phyloP scores from a whole-genome alignment of 306 rosid genomes.

The Dryas drummondii region DNA sequence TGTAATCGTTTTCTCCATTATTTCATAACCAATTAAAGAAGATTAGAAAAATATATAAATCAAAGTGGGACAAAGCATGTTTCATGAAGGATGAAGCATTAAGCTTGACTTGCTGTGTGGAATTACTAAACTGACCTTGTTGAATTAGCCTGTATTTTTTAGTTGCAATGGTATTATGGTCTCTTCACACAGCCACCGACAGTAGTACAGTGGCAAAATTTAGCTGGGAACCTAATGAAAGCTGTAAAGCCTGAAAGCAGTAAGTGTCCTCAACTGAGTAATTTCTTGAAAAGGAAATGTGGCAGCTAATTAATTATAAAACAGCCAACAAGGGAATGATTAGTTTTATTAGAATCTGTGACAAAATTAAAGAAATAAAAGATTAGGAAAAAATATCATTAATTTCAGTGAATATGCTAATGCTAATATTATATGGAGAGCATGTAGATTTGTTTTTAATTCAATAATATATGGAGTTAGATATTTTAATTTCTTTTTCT shows the following conservation, averaged over 20 bases:
- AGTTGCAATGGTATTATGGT: background rate
- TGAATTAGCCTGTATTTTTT: background rate
- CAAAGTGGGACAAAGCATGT: background rate
- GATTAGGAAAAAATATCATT: no score
- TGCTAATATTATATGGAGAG: no score
- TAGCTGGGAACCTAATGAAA: background rate
- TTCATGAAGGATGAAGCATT: background rate
- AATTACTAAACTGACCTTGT: background rate
- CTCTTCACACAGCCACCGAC: constrained; percentile 12
- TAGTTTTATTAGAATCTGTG: no score
- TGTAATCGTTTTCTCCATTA: background rate
- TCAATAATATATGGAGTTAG: no score
- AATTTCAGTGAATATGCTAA: no score
- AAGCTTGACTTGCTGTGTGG: no score
- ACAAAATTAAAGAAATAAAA: no score
- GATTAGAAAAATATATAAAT: background rate
- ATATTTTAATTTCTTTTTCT: no score
- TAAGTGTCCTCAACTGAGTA: background rate
- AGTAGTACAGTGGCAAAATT: background rate
- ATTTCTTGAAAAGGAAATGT: background rate
- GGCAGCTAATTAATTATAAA: background rate
- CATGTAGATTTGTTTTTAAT: no score
- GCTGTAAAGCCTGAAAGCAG: background rate
- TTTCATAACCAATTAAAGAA: background rate
- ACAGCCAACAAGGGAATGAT: background rate